Percentiles rank a stretch among this genome's conserved stretches.
These are phyloP conservation scores for Oryza punctata DNA, from an alignment of 176 grass and related monocot species.

Conservation along the genomic window DNA sequence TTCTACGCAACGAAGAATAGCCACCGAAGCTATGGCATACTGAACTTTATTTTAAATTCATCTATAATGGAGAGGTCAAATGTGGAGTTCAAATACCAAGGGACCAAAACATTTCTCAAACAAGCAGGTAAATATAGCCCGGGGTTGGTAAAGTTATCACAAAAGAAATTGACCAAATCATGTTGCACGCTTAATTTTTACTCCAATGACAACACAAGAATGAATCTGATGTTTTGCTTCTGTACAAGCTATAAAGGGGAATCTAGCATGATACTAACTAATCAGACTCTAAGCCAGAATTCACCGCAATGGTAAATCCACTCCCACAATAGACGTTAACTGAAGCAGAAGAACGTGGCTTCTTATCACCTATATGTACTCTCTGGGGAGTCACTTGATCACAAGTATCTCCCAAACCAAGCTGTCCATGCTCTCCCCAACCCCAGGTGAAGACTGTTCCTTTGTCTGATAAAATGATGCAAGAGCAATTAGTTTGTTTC, in stretches of 20 bases:
- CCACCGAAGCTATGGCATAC: neutral
- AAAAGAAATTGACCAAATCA: too few species aligned
- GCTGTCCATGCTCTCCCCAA: slow-evolving; percentile 96
- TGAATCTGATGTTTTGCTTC: neutral
- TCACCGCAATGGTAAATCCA: slow-evolving; percentile 68
- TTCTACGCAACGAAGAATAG: slow-evolving; percentile 20
- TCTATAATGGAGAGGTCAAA: neutral
- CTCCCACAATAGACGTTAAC: slow-evolving; percentile 69
- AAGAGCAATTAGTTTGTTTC: neutral
- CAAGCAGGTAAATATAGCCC: neutral
- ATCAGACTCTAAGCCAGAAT: slow-evolving; percentile 17
- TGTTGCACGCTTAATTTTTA: neutral
- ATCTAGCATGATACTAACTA: neutral
- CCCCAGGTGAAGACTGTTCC: slow-evolving; percentile 82
- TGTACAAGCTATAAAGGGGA: neutral
- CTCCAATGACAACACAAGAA: slow-evolving; percentile 1
- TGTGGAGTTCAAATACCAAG: slow-evolving; percentile 11
- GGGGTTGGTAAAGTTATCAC: neutral
- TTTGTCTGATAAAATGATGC: slow-evolving; percentile 47
- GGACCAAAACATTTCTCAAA: neutral
- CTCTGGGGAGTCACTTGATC: slow-evolving; percentile 60
- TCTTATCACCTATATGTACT: slow-evolving; percentile 44
- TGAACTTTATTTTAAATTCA: neutral
- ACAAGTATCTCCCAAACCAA: slow-evolving; percentile 65
- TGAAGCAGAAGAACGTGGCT: slow-evolving; percentile 15